Evolutionary conservation across 2,329 filamentous ascomycete species (phyloP).

Genomic region (Fusarium buharicum): DNA sequence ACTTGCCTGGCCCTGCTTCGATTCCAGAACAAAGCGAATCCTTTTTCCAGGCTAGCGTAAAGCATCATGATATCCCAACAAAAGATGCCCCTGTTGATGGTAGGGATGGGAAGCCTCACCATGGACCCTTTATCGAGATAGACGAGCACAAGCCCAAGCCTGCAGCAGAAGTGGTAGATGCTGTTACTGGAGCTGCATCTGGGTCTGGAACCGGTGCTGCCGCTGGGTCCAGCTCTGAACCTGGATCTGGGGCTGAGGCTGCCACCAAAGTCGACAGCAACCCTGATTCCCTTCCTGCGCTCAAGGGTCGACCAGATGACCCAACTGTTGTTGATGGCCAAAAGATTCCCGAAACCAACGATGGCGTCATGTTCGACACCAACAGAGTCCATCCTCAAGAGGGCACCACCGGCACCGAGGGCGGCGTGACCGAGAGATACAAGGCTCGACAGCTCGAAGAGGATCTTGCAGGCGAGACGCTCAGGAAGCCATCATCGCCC

Average conservation of each 20-base stretch:
- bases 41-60: slow-evolving; percentile 44
- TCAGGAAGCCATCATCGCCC: slow-evolving; percentile 83
- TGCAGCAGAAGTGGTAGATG: slow-evolving; percentile 38
- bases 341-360: slow-evolving; percentile 70
- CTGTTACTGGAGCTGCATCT: slow-evolving; percentile 13
- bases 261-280: slow-evolving; percentile 44
- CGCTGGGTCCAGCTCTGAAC: not conserved
- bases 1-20: slow-evolving; percentile 40
- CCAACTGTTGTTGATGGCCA: slow-evolving; percentile 67
- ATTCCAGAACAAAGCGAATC: slow-evolving; percentile 44
- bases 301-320: slow-evolving; percentile 63
- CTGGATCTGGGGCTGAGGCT: slow-evolving; percentile 13
- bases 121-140: slow-evolving; percentile 79
- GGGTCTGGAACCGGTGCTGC: slow-evolving; percentile 17
- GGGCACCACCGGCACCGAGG: slow-evolving; percentile 88
- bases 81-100: slow-evolving; percentile 92
- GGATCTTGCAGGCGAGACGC: slow-evolving; percentile 68
- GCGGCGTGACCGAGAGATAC: slow-evolving; percentile 87
- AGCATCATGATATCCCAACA: slow-evolving; percentile 56
- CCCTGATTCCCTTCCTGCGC: slow-evolving; percentile 54
- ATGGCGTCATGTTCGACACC: slow-evolving; percentile 95
- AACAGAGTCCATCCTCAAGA: slow-evolving; percentile 79
- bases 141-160: slow-evolving; percentile 48
- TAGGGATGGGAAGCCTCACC: slow-evolving; percentile 91
- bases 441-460: slow-evolving; percentile 78